Base-by-base conservation (phyloP, 2,329 filamentous ascomycete genomes). In the Pseudogymnoascus sp. region DNA sequence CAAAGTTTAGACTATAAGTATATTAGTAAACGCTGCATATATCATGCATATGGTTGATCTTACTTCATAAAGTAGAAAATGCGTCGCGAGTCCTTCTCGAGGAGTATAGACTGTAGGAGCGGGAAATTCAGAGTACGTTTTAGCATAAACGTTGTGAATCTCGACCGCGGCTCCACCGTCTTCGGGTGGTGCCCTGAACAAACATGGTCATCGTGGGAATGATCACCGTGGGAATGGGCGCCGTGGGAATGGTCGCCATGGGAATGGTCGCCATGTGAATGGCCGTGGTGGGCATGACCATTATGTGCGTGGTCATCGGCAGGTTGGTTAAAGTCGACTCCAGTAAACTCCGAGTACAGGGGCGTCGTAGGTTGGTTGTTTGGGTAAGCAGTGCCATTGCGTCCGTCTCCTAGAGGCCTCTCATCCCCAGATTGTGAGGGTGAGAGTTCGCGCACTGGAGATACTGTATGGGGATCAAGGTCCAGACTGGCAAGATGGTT, bases 11-110 rank as follows among this genome's bases (percentile, higher is more conserved):
- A 63, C 90, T 95, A 58, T 10, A 38, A 19, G 30, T 38, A 12
- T 45, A 57, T 69, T 62, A 68, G 63, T 59, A 55, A 18, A 48
- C 18, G 55, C 15, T 13, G 19, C 3, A 2, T 5, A 41, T 7
- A 15, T n/a, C 18, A 21, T 15, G 39, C 85, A 69, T 77, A 95
- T 13, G 12, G 2, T 21, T 26, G 21, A 15, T 45, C 39, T 26
- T 45, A 45, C 89, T 80, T 82, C 84, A 96, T 96, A 67, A 97
- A 99, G 74, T 99, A 99, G 66, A 96, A 95, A 64, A 99, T 97
- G 45, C 92, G 84, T 61, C 94, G 82, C 13, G 92, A 97, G 71
- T 99, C 92, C 68, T 90, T 91, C 69, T 97, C 92, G 12, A 86
- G 83, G 67, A 99, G 75, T 61, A 99, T 90, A 59, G 90, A 87